These are phyloP conservation scores for Isoetes engelmannii DNA, from an alignment of 83 land plant species.

Conservation along the genomic window DNA sequence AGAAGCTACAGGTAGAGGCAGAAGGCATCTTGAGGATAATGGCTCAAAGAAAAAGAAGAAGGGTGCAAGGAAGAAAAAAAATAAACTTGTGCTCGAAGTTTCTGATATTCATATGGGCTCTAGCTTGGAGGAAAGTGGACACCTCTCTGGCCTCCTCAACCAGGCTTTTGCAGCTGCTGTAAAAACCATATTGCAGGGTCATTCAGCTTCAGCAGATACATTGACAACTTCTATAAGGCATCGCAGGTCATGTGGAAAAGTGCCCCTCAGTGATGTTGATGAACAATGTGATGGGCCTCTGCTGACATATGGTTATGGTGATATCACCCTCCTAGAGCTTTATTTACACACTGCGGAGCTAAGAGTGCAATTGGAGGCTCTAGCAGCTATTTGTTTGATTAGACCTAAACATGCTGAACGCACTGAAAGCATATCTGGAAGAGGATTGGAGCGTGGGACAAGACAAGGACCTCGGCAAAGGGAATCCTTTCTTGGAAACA, in stretches of 20 bases:
- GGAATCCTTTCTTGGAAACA: constrained; percentile 22
- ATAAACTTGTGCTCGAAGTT: background rate
- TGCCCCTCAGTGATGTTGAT: background rate
- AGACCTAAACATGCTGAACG: constrained; percentile 14
- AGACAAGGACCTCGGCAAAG: background rate
- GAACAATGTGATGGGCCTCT: constrained; percentile 24
- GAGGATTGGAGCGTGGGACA: constrained; percentile 7
- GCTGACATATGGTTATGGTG: constrained; percentile 40
- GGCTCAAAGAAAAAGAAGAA: background rate
- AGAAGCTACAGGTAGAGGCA: constrained; percentile 7
- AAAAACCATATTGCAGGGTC: constrained; percentile 62
- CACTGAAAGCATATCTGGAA: background rate
- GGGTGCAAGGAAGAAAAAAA: constrained; percentile 1
- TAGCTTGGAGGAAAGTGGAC: constrained; percentile 8
- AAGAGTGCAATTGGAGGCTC: constrained; percentile 56
- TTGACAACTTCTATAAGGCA: constrained; percentile 46
- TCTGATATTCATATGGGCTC: background rate
- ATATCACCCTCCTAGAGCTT: constrained; percentile 69
- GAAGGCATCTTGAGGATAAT: background rate
- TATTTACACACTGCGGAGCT: constrained; percentile 66
- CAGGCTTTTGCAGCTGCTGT: constrained; percentile 89
- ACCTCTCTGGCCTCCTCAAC: constrained; percentile 51
- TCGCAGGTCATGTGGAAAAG: constrained; percentile 34
- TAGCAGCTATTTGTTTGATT: constrained; percentile 51
- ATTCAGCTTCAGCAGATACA: constrained; percentile 58